These are phyloP conservation scores for Neolentinus lepideus DNA, from an alignment of 1,284 basidiomycete genomes.

Conservation along the genomic window DNA sequence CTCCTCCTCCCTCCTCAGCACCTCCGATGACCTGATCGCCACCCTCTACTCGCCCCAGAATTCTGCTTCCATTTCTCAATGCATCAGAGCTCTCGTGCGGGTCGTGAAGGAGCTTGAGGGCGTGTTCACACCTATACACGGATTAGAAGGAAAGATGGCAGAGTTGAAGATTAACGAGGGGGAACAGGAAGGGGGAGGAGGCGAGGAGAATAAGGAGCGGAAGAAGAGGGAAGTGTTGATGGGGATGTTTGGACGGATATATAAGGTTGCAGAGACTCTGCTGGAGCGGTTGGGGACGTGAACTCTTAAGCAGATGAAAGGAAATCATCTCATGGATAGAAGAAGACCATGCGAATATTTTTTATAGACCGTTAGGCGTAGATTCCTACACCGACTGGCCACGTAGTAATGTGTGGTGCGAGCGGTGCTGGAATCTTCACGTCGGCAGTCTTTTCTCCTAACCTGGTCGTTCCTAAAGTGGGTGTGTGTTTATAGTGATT, in stretches of 20 bases:
- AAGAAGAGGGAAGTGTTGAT: conserved; percentile 45
- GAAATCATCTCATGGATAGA: neutral
- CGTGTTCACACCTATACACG: conserved; percentile 19
- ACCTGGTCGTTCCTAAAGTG: too few species aligned
- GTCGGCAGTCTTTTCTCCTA: too few species aligned
- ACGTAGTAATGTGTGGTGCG: too few species aligned
- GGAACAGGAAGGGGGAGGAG: conserved; percentile 19
- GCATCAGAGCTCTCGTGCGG: conserved; percentile 29
- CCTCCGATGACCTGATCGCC: conserved; percentile 58
- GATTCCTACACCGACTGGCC: too few species aligned
- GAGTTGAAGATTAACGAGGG: conserved; percentile 20
- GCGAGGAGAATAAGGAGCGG: conserved; percentile 14
- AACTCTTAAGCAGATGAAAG: conserved; percentile 6
- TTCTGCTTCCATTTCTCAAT: conserved; percentile 27
- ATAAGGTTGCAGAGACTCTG: conserved; percentile 17
- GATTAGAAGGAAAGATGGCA: conserved; percentile 27
- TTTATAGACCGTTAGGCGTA: neutral
- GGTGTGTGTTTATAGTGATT: too few species aligned
- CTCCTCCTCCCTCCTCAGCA: conserved; percentile 43
- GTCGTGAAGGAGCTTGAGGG: conserved; percentile 29
- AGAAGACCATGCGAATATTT: too few species aligned
- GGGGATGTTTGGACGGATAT: conserved; percentile 54
- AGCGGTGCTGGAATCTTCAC: too few species aligned
- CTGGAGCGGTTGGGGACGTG: conserved; percentile 5
- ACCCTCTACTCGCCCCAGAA: conserved; percentile 59